Percentiles rank a stretch among this genome's conserved stretches.
These are phyloP conservation scores for Pyrenophora seminiperda DNA, from an alignment of 2,329 filamentous ascomycete genomes.

Conservation along the genomic window DNA sequence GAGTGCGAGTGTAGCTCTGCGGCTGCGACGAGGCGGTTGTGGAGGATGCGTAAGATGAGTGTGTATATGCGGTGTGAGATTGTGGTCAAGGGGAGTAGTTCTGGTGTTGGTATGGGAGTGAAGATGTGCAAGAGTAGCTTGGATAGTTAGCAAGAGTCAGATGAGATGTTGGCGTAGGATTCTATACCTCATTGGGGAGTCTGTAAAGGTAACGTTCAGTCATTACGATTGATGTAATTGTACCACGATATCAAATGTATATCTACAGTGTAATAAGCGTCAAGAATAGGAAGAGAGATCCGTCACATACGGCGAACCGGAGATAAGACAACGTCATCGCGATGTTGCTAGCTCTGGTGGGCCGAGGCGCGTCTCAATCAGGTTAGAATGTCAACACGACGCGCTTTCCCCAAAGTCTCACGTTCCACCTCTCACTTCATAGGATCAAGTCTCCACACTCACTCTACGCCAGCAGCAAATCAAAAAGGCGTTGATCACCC, in stretches of 20 bases:
- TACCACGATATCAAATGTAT: background rate
- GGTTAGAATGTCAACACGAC: slow-evolving; percentile 29
- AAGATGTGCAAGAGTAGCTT: slow-evolving; percentile 54
- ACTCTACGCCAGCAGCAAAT: background rate
- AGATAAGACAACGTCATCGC: slow-evolving; percentile 42
- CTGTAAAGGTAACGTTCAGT: slow-evolving; percentile 39
- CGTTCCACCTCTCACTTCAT: slow-evolving; percentile 14
- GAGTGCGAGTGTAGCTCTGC: slow-evolving; percentile 65
- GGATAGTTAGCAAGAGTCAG: slow-evolving; percentile 19
- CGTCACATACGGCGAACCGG: slow-evolving; percentile 16
- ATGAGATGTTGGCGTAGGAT: background rate
- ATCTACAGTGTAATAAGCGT: slow-evolving; percentile 2
- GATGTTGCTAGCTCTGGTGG: slow-evolving; percentile 7
- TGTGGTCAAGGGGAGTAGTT: slow-evolving; percentile 59
- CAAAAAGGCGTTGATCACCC: background rate
- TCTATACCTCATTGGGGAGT: slow-evolving; percentile 47
- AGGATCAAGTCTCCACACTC: slow-evolving; percentile 2
- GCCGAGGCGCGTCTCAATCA: slow-evolving; percentile 14
- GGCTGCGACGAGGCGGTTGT: slow-evolving; percentile 66
- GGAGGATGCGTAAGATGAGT: slow-evolving; percentile 66
- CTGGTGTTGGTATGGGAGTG: slow-evolving; percentile 47
- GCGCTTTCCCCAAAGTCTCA: slow-evolving; percentile 34
- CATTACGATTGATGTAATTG: slow-evolving; percentile 20
- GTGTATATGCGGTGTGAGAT: slow-evolving; percentile 68
- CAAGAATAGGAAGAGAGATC: slow-evolving; percentile 23